Base-by-base conservation (phyloP, 768 basidiomycete genomes). In the Clitopilus passeckerianus region DNA sequence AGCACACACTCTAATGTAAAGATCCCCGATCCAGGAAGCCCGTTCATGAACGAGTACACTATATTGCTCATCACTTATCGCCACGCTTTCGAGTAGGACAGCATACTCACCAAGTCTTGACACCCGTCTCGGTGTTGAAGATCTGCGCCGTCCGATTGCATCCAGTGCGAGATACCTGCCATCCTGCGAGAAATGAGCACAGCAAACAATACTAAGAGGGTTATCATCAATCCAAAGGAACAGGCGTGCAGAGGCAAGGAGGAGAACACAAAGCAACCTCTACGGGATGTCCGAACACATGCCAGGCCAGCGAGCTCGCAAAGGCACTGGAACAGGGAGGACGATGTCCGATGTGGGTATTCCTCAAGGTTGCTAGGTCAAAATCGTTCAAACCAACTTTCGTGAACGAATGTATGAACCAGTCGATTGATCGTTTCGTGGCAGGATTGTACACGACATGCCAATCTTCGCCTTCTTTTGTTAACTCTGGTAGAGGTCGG, bases 61-160 rank as follows among this genome's bases (percentile, higher is more conserved):
- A 22, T 9, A 9, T 20, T 33, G 20, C 23, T 37, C 34, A 20
- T 54, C 16, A 60, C 43, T 53, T 12, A 44, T 18, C 5, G 37
- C 35, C 20, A 55, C 10, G 4, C 5, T 12, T 15, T 54, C 22
- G 22, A n/a, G n/a, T n/a, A n/a, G n/a, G n/a, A n/a, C 35, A 43
- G 27, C 9, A 22, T 12, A 67, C 86, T 57, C 64, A 94, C 95
- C 90, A 94, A 30, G 88, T 88, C 75, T 92, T 93, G 0, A 68
- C 71, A 6, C 95, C 95, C 0, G 91, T 89, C 74, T 90, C 90
- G 24, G 90, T 90, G 69, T 98, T 93, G 70, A 91, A 98, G 59
- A 98, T 95, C 72, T 97, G 95, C 20, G 95, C 93, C 0, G 93
- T 93, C 91, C 96, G 82, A 73, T 98, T 98, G 74, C 95, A 98